phyloP scores from a whole-genome alignment of 78 protist species.

The Creolimax fragrantissima region DNA sequence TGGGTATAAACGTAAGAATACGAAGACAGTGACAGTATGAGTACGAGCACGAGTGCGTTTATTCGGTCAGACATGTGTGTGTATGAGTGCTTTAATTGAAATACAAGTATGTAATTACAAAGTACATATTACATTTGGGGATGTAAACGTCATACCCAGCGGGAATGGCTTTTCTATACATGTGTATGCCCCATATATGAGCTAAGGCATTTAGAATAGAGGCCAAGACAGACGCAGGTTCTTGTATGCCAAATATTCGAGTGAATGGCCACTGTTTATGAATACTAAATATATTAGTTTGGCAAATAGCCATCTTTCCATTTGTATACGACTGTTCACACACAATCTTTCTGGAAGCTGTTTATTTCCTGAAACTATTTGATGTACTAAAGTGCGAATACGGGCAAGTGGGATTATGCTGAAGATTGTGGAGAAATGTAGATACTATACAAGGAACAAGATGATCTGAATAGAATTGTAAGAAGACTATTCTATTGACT shows the following conservation, averaged over 20 bases:
- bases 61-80: not conserved
- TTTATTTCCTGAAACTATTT: no score
- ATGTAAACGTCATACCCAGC: not conserved
- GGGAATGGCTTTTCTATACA: not conserved
- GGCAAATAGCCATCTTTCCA: not conserved
- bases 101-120: not conserved
- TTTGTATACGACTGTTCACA: not conserved
- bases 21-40: no score
- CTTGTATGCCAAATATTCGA: not conserved
- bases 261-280: not conserved
- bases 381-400: no score
- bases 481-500: no score
- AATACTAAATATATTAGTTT: not conserved
- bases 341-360: not conserved
- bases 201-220: not conserved
- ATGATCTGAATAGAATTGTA: no score
- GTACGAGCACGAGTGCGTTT: no score
- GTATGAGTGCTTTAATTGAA: not conserved
- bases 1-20: no score
- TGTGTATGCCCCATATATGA: not conserved
- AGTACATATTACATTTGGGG: not conserved
- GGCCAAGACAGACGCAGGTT: conserved; percentile 5
- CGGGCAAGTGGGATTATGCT: not conserved
- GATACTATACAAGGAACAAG: not conserved
- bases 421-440: not conserved